Percentiles rank a stretch among this genome's conserved stretches.
These are phyloP conservation scores for Hypoxylon lienhwacheense DNA, from an alignment of 495 filamentous ascomycete genomes.

Conservation along the genomic window DNA sequence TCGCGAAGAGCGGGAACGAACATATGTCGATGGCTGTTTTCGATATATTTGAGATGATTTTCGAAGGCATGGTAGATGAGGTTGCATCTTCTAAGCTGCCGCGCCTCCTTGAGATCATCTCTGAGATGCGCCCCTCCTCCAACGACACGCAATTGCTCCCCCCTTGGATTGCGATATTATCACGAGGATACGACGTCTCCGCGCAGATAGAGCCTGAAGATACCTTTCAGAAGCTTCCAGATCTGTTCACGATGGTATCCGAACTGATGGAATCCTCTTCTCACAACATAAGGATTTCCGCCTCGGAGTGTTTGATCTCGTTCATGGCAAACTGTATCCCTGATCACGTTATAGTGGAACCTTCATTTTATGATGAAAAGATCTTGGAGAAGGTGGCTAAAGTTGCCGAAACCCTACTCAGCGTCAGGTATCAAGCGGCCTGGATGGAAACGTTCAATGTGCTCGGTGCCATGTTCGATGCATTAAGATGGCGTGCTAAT, in stretches of 20 bases:
- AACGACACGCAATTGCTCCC: constrained; percentile 92
- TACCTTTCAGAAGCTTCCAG: constrained; percentile 84
- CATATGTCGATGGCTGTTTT: constrained; percentile 95
- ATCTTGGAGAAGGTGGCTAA: constrained; percentile 73
- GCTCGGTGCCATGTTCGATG: constrained; percentile 80
- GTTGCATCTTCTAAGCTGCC: constrained; percentile 86
- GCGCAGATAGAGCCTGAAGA: constrained; percentile 81
- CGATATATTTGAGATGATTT: constrained; percentile 95
- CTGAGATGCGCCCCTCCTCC: constrained; percentile 82
- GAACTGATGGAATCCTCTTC: constrained; percentile 81
- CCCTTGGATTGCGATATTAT: constrained; percentile 93
- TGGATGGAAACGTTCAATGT: constrained; percentile 97
- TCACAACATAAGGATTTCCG: constrained; percentile 88
- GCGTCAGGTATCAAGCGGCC: constrained; percentile 86
- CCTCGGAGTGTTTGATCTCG: constrained; percentile 91
- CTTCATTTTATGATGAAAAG: constrained; percentile 86
- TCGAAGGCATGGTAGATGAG: constrained; percentile 84
- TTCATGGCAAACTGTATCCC: constrained; percentile 89
- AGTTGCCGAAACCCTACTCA: constrained; percentile 69
- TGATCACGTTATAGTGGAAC: constrained; percentile 73
- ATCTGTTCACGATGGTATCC: constrained; percentile 74
- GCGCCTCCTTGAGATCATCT: constrained; percentile 79
- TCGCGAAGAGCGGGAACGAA: constrained; percentile 85
- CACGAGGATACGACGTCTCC: constrained; percentile 90
- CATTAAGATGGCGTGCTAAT: constrained; percentile 78